Evolutionary conservation across 2,329 filamentous ascomycete species (phyloP).

Genomic region (Emergomyces pasteurianus): DNA sequence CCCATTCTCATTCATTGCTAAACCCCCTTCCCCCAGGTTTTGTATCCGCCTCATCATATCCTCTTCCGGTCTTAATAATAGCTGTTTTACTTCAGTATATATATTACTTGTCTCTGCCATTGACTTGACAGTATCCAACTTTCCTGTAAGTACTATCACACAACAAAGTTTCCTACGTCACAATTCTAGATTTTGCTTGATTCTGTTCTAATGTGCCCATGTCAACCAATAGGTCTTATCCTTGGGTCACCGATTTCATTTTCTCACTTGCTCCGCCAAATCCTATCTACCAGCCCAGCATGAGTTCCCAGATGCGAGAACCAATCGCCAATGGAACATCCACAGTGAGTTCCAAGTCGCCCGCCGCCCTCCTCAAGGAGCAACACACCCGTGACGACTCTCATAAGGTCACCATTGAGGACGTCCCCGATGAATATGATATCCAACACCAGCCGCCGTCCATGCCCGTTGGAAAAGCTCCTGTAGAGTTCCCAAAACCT

Average conservation of each 20-base stretch:
- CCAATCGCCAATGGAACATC: neutral
- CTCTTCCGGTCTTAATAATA: neutral
- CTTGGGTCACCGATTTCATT: neutral
- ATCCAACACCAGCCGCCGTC: conserved; percentile 43
- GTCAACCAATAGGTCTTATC: neutral
- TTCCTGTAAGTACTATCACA: neutral
- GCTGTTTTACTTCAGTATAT: neutral
- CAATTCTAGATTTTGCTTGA: neutral
- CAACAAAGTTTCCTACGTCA: neutral
- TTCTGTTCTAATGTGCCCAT: neutral
- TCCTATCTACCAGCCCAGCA: neutral
- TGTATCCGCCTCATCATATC: neutral
- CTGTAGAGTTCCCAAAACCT: conserved; percentile 12
- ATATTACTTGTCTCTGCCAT: neutral
- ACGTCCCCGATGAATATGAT: conserved; percentile 69
- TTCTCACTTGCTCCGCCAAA: neutral
- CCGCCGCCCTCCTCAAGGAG: conserved; percentile 42
- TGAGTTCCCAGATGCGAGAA: neutral
- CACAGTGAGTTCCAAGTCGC: conserved; percentile 23
- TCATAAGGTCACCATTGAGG: conserved; percentile 63
- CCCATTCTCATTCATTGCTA: neutral
- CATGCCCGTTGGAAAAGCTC: conserved; percentile 18
- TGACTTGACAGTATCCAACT: neutral
- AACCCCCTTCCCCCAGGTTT: neutral
- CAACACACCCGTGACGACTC: conserved; percentile 41